phyloP scores from a whole-genome alignment of 179 eudicot species.

The Pouteria campechiana region DNA sequence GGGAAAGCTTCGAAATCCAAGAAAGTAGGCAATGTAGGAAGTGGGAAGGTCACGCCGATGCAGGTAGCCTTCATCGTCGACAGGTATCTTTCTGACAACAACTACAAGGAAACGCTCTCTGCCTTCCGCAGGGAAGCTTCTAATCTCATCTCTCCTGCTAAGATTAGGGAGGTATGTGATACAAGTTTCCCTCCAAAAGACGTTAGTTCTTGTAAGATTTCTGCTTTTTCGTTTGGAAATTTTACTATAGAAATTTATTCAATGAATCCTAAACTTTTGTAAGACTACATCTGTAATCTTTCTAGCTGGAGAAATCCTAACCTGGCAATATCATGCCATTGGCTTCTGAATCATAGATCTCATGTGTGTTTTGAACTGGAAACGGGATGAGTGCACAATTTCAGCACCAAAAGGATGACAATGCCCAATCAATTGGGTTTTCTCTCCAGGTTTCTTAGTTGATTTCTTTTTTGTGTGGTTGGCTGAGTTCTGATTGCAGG shows the following conservation, averaged over 20 bases:
- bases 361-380: too few relatives aligned
- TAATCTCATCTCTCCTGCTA: constrained; percentile 38
- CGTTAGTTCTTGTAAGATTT: too few relatives aligned
- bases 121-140: constrained; percentile 62
- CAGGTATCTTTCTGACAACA: constrained; percentile 69
- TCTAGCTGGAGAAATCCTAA: neutral
- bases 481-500: constrained; percentile 18
- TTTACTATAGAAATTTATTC: neutral
- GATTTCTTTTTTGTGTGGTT: neutral
- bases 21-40: constrained; percentile 31
- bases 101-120: constrained; percentile 33
- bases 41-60: constrained; percentile 60
- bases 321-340: neutral
- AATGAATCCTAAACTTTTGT: too few relatives aligned
- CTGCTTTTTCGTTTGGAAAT: neutral
- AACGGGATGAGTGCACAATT: too few relatives aligned
- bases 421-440: too few relatives aligned
- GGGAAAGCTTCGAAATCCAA: constrained; percentile 28
- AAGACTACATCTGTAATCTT: neutral
- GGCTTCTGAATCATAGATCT: neutral
- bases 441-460: too few relatives aligned
- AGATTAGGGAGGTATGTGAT: constrained; percentile 38
- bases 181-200: too few relatives aligned
- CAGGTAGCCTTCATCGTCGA: constrained; percentile 88
- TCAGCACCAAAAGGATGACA: too few relatives aligned